These are phyloP conservation scores for Aspergillus calidoustus DNA, from an alignment of 2,329 filamentous ascomycete species.

Conservation along the genomic window DNA sequence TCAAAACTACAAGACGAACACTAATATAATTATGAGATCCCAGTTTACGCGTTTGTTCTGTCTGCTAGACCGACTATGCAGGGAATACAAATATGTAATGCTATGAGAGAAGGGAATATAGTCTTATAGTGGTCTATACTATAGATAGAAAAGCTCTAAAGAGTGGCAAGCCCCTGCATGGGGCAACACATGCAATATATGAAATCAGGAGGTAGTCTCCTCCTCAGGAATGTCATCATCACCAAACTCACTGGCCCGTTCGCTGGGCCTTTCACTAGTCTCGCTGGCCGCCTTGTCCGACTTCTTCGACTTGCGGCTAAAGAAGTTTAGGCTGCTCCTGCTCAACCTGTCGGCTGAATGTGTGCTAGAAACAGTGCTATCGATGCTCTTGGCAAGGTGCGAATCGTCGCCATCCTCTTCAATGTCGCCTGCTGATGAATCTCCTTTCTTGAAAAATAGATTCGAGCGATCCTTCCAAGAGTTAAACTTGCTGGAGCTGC, in stretches of 20 bases:
- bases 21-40: background rate
- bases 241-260: constrained; percentile 48
- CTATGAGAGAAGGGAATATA: background rate
- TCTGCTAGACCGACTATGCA: background rate
- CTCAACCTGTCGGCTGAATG: constrained; percentile 49
- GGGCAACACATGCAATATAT: background rate
- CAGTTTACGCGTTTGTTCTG: too few species aligned
- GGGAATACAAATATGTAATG: background rate
- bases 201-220: constrained; percentile 14
- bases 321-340: constrained; percentile 52
- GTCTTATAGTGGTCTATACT: constrained; percentile 8
- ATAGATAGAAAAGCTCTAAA: constrained; percentile 7
- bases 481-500: constrained; percentile 56
- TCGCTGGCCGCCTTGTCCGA: constrained; percentile 48
- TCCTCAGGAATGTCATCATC: constrained; percentile 49
- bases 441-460: constrained; percentile 52
- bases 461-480: constrained; percentile 56
- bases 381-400: constrained; percentile 49
- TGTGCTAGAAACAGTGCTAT: constrained; percentile 46
- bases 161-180: background rate
- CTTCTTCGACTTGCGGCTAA: constrained; percentile 53
- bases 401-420: constrained; percentile 50
- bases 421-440: constrained; percentile 49
- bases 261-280: constrained; percentile 49
- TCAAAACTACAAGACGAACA: background rate